Evolutionary conservation across 371 early-diverging fungal species (phyloP).

Genomic region (Mortierella sp.): DNA sequence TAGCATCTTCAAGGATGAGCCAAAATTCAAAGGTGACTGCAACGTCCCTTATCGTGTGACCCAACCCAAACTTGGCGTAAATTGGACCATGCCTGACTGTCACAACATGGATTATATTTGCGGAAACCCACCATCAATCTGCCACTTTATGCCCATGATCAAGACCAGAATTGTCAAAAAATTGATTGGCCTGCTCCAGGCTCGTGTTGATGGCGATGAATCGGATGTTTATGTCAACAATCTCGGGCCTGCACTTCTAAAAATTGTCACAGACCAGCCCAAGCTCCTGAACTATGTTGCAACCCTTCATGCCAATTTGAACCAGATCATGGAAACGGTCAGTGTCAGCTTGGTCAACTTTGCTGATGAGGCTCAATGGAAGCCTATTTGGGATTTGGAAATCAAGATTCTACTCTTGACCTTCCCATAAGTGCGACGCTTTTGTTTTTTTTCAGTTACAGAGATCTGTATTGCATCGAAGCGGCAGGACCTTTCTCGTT

Average conservation of each 20-base stretch:
- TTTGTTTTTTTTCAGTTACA: neutral
- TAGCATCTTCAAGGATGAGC: constrained; percentile 68
- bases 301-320: constrained; percentile 41
- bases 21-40: constrained; percentile 76
- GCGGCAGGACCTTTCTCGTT: constrained; percentile 18
- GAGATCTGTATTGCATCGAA: neutral
- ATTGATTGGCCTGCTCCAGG: constrained; percentile 36
- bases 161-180: constrained; percentile 54
- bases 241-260: constrained; percentile 35
- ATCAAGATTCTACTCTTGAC: constrained; percentile 48
- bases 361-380: constrained; percentile 41
- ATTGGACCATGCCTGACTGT: constrained; percentile 72
- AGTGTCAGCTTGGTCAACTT: constrained; percentile 23
- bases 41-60: constrained; percentile 65
- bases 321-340: constrained; percentile 41
- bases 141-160: constrained; percentile 66
- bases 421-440: constrained; percentile 33
- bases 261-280: constrained; percentile 17
- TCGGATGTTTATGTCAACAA: constrained; percentile 36
- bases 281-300: constrained; percentile 15
- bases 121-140: constrained; percentile 78
- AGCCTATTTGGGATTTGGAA: constrained; percentile 36
- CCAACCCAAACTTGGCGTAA: constrained; percentile 67
- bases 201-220: constrained; percentile 38
- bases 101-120: constrained; percentile 73